A percentile compares a stretch with the other conserved stretches of the same genome.
phyloP scores from a whole-genome alignment of 805 yeast species.

The Grigorovia transvaalensis region DNA sequence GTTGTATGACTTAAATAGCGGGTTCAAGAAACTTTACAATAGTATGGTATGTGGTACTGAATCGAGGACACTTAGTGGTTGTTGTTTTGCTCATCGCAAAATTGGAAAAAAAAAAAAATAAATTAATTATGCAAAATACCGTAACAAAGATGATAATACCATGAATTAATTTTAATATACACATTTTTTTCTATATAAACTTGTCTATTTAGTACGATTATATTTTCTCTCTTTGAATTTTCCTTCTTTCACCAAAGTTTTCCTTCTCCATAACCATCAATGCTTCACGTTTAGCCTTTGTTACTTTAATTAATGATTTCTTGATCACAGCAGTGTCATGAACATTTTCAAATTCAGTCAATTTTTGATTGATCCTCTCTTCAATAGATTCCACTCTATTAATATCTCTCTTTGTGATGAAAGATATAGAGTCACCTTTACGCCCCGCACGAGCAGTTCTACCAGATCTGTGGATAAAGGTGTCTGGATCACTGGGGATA shows the following conservation, averaged over 20 bases:
- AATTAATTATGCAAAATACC: conserved; percentile 2
- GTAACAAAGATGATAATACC: not conserved
- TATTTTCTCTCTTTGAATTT: conserved; percentile 34
- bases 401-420: conserved; percentile 81
- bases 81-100: not conserved
- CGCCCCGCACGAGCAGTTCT: conserved; percentile 98
- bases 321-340: conserved; percentile 71
- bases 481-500: conserved; percentile 93
- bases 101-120: not conserved
- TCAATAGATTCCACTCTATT: conserved; percentile 76
- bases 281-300: conserved; percentile 83
- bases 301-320: conserved; percentile 55
- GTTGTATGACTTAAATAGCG: not conserved
- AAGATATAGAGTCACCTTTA: conserved; percentile 68
- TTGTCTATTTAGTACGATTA: conserved; percentile 4
- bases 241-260: conserved; percentile 66
- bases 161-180: not conserved
- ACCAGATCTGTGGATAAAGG: conserved; percentile 93
- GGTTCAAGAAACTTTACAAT: not conserved
- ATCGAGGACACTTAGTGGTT: not conserved
- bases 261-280: conserved; percentile 89
- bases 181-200: not conserved
- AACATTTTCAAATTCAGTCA: conserved; percentile 63
- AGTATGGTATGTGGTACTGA: no score
- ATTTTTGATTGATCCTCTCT: conserved; percentile 66